These are phyloP conservation scores for Plasmodium vivax DNA, from an alignment of 169 alveolate species.

Conservation along the genomic window DNA sequence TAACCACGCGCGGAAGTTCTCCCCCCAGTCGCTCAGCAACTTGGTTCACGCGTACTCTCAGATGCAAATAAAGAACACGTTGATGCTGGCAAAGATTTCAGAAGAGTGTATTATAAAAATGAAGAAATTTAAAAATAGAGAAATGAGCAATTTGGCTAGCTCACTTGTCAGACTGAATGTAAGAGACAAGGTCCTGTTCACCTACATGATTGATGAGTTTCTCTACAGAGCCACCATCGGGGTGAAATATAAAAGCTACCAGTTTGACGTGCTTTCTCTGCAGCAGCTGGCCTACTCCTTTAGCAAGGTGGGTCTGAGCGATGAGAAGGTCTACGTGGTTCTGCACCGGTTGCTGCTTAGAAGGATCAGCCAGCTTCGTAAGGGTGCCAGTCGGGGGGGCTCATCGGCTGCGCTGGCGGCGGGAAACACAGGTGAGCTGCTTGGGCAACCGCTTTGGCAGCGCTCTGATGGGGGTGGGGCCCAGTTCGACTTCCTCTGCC, in stretches of 20 bases:
- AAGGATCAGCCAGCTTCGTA: constrained; percentile 6
- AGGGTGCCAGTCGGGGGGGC: not conserved
- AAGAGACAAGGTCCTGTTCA: constrained; percentile 45
- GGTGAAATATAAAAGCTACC: constrained; percentile 14
- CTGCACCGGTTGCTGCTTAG: constrained; percentile 16
- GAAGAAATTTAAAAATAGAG: constrained; percentile 62
- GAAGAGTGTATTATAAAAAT: constrained; percentile 31
- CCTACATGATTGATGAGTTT: constrained; percentile 66
- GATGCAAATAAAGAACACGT: constrained; percentile 34
- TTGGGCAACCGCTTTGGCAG: not conserved
- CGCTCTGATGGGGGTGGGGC: not conserved
- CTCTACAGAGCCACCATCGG: constrained; percentile 70
- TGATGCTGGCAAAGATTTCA: constrained; percentile 19
- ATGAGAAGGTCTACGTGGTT: constrained; percentile 28
- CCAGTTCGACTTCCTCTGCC: constrained; percentile 52
- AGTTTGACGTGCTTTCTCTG: constrained; percentile 45
- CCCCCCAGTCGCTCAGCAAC: constrained; percentile 66
- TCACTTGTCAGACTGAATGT: constrained; percentile 41
- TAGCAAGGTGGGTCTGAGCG: constrained; percentile 58
- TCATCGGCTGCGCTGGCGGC: not conserved
- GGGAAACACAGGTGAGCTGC: not conserved
- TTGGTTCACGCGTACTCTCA: constrained; percentile 45
- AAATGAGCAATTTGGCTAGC: constrained; percentile 67
- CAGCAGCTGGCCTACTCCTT: constrained; percentile 67
- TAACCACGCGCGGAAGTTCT: constrained; percentile 13